Conservation (phyloP, 1,284 basidiomycete species). For the Ganoderma sinense region DNA sequence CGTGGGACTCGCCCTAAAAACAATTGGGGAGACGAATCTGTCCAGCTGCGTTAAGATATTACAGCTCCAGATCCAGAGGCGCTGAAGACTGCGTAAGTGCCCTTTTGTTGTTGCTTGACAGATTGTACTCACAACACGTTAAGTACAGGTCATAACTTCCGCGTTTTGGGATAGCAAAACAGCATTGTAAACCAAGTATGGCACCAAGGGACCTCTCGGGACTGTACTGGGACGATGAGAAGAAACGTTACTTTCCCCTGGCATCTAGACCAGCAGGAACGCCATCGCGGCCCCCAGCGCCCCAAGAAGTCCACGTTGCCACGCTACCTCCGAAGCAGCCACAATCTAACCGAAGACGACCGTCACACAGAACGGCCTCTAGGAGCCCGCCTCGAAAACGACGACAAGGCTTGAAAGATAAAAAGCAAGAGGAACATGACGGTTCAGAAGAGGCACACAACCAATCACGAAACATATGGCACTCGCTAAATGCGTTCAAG, state of each 20-base stretch:
- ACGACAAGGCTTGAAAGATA: not conserved
- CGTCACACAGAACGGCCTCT: conserved; percentile 1
- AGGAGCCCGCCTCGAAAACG: conserved; percentile 17
- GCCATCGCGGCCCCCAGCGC: conserved; percentile 7
- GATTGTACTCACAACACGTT: not conserved
- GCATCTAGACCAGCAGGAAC: conserved; percentile 32
- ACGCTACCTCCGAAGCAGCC: not conserved
- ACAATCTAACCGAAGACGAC: not conserved
- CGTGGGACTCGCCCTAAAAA: not conserved
- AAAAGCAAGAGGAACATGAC: not conserved
- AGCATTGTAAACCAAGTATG: not conserved
- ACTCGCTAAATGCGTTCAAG: conserved; percentile 13
- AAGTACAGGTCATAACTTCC: not conserved
- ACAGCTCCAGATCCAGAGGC: not conserved
- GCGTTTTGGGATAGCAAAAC: not conserved
- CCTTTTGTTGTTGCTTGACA: not conserved
- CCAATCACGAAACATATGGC: conserved; percentile 6
- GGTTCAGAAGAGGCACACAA: not conserved
- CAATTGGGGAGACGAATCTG: not conserved
- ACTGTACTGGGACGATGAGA: conserved; percentile 42
- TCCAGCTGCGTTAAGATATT: not conserved
- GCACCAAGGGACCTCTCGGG: conserved; percentile 40
- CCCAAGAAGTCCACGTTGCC: not conserved
- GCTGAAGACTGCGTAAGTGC: not conserved
- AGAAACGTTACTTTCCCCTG: conserved; percentile 40